Conservation (phyloP, 2,329 filamentous ascomycete genomes). For the Pestalotiopsis fici region DNA sequence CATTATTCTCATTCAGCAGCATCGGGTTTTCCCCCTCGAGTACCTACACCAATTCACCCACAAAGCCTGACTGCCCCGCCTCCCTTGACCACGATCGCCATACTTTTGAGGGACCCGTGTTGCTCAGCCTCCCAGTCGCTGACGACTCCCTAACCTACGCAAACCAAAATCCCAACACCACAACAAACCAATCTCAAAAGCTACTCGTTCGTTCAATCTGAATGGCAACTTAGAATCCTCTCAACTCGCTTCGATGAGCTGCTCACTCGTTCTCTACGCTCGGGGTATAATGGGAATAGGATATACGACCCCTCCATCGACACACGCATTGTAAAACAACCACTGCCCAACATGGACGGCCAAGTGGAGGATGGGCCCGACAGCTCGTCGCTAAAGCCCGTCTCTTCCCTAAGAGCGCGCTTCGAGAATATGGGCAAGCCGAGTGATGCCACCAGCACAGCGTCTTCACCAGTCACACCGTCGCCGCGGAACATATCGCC, state of each 20-base stretch:
- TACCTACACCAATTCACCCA: not conserved
- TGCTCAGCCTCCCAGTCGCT: slow-evolving; percentile 10
- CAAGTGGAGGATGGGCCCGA: slow-evolving; percentile 63
- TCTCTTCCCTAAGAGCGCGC: slow-evolving; percentile 77
- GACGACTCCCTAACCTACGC: slow-evolving; percentile 5
- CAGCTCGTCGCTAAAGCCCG: slow-evolving; percentile 78
- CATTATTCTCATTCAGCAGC: not conserved
- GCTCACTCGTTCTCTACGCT: not conserved
- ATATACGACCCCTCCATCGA: slow-evolving; percentile 3
- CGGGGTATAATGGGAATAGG: slow-evolving; percentile 7
- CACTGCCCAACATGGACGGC: slow-evolving; percentile 40
- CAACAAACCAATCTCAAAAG: not conserved
- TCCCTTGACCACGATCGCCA: slow-evolving; percentile 3
- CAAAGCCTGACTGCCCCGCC: slow-evolving; percentile 5
- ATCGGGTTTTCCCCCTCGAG: not conserved
- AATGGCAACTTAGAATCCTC: not conserved
- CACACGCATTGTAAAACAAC: not conserved
- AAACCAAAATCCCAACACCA: not conserved
- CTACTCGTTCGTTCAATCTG: not conserved
- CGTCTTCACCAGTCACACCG: slow-evolving; percentile 27
- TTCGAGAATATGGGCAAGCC: slow-evolving; percentile 75
- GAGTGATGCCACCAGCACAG: slow-evolving; percentile 34
- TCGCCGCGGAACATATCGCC: slow-evolving; percentile 32
- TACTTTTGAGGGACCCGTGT: slow-evolving; percentile 5
- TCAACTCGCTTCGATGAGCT: slow-evolving; percentile 4